These are phyloP conservation scores for Chrysoporthe deuterocubensis DNA, from an alignment of 2,329 filamentous ascomycete species.

Conservation along the genomic window DNA sequence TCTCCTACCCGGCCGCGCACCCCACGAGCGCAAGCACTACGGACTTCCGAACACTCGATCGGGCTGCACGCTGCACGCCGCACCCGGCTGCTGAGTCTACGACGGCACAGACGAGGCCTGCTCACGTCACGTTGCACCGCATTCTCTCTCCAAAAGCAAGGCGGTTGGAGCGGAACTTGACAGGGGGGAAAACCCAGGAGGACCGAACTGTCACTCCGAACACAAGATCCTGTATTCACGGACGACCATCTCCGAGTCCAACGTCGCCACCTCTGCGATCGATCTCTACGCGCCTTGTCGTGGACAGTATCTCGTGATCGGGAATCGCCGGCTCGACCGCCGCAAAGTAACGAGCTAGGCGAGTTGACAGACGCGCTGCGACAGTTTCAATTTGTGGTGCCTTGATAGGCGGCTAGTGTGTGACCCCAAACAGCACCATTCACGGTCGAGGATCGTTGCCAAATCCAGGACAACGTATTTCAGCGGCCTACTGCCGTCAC, in stretches of 20 bases:
- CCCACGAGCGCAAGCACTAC: background rate
- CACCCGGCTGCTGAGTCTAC: background rate
- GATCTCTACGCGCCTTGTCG: background rate
- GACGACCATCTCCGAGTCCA: slow-evolving; percentile 8
- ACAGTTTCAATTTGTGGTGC: background rate
- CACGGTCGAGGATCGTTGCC: slow-evolving; percentile 12
- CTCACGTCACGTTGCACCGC: slow-evolving; percentile 19
- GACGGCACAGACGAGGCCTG: slow-evolving; percentile 9
- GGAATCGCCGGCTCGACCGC: background rate
- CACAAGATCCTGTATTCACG: slow-evolving; percentile 21
- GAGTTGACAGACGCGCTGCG: background rate
- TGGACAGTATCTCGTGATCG: background rate
- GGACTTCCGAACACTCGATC: background rate
- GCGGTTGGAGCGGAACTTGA: slow-evolving; percentile 8
- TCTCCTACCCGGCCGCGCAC: background rate
- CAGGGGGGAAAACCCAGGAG: slow-evolving; percentile 5
- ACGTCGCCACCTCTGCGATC: slow-evolving; percentile 8
- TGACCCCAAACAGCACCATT: slow-evolving; percentile 18
- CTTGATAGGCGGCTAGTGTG: background rate
- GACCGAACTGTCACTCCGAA: slow-evolving; percentile 11
- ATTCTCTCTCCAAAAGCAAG: slow-evolving; percentile 5
- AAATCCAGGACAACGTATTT: slow-evolving; percentile 17
- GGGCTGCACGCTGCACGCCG: background rate
- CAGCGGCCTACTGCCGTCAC: background rate
- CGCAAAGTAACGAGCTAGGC: background rate